A percentile compares a stretch with the other conserved stretches of the same genome.
Evolutionary conservation across 306 rosid genomes (phyloP).

Genomic region (Cajanus cajan): DNA sequence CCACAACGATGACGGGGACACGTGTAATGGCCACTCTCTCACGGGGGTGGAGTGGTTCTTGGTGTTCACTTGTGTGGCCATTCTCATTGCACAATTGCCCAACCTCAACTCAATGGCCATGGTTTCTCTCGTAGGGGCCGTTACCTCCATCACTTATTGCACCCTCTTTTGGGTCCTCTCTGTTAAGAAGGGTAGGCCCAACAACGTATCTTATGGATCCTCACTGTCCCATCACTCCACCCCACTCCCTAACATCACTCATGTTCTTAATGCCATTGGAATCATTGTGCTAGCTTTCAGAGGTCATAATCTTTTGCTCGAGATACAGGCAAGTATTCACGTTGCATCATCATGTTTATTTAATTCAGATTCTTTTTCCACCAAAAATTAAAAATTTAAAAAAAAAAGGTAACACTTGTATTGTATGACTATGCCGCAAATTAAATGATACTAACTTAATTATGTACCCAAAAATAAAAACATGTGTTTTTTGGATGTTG

Average conservation of each 20-base stretch:
- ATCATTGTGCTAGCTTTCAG: slow-evolving; percentile 49
- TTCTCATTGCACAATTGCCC: slow-evolving; percentile 56
- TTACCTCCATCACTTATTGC: slow-evolving; percentile 37
- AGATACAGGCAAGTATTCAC: slow-evolving; percentile 73
- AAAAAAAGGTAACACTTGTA: too few relatives aligned
- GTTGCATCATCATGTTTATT: too few relatives aligned
- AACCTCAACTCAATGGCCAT: slow-evolving; percentile 56
- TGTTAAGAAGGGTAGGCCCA: slow-evolving; percentile 40
- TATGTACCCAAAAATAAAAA: too few relatives aligned
- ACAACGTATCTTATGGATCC: slow-evolving; percentile 29
- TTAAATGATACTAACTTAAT: too few relatives aligned
- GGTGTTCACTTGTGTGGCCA: slow-evolving; percentile 52
- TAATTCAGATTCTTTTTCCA: too few relatives aligned
- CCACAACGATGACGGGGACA: neutral
- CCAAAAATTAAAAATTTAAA: too few relatives aligned
- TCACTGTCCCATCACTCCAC: neutral
- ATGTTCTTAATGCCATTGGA: slow-evolving; percentile 52
- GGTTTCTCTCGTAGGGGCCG: slow-evolving; percentile 53
- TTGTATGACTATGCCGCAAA: too few relatives aligned
- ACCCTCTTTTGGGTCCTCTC: slow-evolving; percentile 60
- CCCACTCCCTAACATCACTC: slow-evolving; percentile 10
- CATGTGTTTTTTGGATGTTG: too few relatives aligned
- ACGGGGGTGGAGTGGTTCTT: slow-evolving; percentile 53
- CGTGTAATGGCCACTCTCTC: slow-evolving; percentile 32
- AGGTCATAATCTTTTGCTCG: slow-evolving; percentile 79